Percentiles rank a stretch among this genome's conserved stretches.
Evolutionary conservation across 345 rosid species (phyloP).

Genomic region (Cardiospermum halicacabum): DNA sequence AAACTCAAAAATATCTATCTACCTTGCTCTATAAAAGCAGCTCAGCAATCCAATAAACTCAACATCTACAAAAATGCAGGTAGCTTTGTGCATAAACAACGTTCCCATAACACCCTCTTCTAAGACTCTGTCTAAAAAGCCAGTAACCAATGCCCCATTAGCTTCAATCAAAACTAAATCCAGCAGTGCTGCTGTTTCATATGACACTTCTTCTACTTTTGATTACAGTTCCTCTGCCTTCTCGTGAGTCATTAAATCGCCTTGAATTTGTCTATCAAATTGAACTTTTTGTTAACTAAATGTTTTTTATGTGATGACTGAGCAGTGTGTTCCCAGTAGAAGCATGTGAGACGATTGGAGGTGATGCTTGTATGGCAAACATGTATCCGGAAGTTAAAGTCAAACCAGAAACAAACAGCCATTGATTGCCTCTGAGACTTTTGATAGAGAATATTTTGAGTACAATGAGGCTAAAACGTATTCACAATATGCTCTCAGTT

Average conservation of each 20-base stretch:
- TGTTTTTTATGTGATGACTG: not conserved
- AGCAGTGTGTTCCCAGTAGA: constrained; percentile 77
- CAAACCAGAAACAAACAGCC: constrained; percentile 11
- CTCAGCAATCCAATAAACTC: not conserved
- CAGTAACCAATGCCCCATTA: not conserved
- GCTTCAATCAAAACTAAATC: constrained; percentile 26
- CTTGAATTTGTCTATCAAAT: not conserved
- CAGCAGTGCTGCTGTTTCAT: constrained; percentile 13
- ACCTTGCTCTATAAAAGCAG: constrained; percentile 17
- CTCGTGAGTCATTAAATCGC: constrained; percentile 36
- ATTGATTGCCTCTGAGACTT: constrained; percentile 5
- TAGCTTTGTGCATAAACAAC: constrained; percentile 30
- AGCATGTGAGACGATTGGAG: constrained; percentile 70
- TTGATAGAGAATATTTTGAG: constrained; percentile 30
- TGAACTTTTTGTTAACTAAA: not conserved
- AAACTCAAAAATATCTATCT: constrained; percentile 18
- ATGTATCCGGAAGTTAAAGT: constrained; percentile 56
- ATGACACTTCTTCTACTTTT: constrained; percentile 35
- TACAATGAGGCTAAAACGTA: constrained; percentile 34
- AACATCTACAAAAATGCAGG: constrained; percentile 31
- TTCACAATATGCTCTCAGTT: too few relatives aligned
- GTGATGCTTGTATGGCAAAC: constrained; percentile 66
- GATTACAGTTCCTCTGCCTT: constrained; percentile 44
- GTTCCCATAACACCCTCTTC: constrained; percentile 20
- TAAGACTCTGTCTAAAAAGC: constrained; percentile 20